These are phyloP conservation scores for Benincasa hispida DNA, from an alignment of 306 rosid genomes.

Conservation along the genomic window DNA sequence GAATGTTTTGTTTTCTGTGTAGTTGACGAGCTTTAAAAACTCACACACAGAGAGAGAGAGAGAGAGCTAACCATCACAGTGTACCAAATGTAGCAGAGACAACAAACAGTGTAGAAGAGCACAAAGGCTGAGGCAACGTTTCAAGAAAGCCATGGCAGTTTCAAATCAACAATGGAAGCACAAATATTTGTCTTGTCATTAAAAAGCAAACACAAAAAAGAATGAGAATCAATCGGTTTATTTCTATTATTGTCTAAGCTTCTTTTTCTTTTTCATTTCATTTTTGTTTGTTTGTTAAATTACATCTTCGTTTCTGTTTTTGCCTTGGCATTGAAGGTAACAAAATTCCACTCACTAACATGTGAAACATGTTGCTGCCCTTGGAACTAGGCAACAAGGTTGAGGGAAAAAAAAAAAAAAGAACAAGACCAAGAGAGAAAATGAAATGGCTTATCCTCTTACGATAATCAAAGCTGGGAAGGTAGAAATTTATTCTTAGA, in stretches of 20 bases:
- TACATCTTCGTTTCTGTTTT: not conserved
- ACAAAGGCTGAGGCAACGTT: not conserved
- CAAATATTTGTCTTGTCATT: not conserved
- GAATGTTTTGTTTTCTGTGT: not conserved
- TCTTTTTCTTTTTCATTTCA: not conserved
- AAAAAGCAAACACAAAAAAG: not conserved
- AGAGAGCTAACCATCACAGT: not conserved
- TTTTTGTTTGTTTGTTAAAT: not conserved
- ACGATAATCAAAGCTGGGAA: not conserved
- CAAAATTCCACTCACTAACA: not conserved
- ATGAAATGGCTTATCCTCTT: not conserved
- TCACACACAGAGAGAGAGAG: not conserved
- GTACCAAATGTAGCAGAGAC: not conserved
- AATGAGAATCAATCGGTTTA: not conserved
- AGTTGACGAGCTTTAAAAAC: not conserved
- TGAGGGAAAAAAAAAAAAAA: not conserved
- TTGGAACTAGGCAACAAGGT: not conserved
- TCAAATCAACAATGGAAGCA: not conserved
- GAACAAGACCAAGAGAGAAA: not conserved
- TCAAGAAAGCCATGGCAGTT: not conserved
- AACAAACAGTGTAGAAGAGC: not conserved
- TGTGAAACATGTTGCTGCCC: not conserved
- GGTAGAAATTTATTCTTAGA: not conserved
- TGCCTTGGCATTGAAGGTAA: slow-evolving; percentile 2
- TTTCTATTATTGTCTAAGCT: not conserved